Evolutionary conservation across 176 grass and related monocot genomes (phyloP).

Genomic region (Canna indica): DNA sequence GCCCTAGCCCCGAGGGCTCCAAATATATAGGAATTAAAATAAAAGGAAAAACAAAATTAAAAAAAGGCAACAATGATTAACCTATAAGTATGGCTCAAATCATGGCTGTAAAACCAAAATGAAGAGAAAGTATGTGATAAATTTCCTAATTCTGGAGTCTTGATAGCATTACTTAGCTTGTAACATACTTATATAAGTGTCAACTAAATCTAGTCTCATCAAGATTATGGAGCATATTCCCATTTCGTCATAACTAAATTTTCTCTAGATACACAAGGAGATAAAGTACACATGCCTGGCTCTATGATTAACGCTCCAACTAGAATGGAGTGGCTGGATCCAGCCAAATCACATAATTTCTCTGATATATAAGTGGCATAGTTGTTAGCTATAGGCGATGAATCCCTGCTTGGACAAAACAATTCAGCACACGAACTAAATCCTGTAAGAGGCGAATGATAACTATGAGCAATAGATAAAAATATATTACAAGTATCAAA

Average conservation of each 20-base stretch:
- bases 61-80: too few species aligned
- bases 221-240: background rate
- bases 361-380: conserved; percentile 61
- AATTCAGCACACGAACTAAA: conserved; percentile 54
- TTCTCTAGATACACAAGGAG: conserved; percentile 4
- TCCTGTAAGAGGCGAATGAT: conserved; percentile 34
- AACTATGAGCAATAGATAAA: conserved; percentile 11
- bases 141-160: too few species aligned
- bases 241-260: background rate
- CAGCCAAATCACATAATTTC: conserved; percentile 40
- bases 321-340: conserved; percentile 24
- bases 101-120: too few species aligned
- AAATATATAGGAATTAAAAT: too few species aligned
- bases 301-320: conserved; percentile 83
- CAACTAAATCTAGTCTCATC: background rate
- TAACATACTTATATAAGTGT: background rate
- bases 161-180: background rate
- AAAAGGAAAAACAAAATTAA: too few species aligned
- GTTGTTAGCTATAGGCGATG: conserved; percentile 31
- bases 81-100: too few species aligned
- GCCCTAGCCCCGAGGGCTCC: too few species aligned
- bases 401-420: conserved; percentile 56
- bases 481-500: conserved; percentile 4
- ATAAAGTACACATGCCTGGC: conserved; percentile 47
- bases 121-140: too few species aligned